phyloP scores from a whole-genome alignment of 345 rosid species.

The Cardamine chenopodiifolia region DNA sequence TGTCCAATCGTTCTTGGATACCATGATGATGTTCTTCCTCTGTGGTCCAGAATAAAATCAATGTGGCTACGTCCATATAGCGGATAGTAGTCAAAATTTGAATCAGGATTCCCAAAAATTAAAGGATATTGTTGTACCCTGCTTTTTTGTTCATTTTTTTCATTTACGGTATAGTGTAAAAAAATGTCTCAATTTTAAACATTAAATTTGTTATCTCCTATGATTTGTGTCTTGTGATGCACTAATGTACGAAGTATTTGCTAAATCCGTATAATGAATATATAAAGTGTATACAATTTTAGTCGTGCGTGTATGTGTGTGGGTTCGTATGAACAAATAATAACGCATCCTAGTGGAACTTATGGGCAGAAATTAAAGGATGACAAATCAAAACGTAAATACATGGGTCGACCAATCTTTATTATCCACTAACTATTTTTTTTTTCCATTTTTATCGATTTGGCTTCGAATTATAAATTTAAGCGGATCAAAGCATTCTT shows the following conservation, averaged over 20 bases:
- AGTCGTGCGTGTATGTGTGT: slow-evolving; percentile 34
- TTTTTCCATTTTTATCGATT: slow-evolving; percentile 17
- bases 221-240: too few relatives aligned
- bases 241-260: neutral
- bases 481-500: too few relatives aligned
- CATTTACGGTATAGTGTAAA: too few relatives aligned
- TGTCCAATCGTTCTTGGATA: slow-evolving; percentile 31
- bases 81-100: slow-evolving; percentile 27
- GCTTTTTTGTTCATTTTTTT: too few relatives aligned
- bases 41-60: slow-evolving; percentile 14
- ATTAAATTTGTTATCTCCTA: too few relatives aligned
- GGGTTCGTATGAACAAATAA: slow-evolving; percentile 22
- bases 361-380: slow-evolving; percentile 28
- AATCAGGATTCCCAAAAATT: slow-evolving; percentile 2
- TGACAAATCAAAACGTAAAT: slow-evolving; percentile 15
- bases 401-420: slow-evolving; percentile 35
- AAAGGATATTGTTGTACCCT: neutral
- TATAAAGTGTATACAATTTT: neutral
- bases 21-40: slow-evolving; percentile 27
- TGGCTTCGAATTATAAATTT: neutral
- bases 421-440: slow-evolving; percentile 22
- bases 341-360: slow-evolving; percentile 20
- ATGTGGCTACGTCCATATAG: slow-evolving; percentile 7
- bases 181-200: neutral
- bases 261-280: neutral